These are phyloP conservation scores for Phytophthora pluvialis DNA, from an alignment of 352 stramenopile species.

Conservation along the genomic window DNA sequence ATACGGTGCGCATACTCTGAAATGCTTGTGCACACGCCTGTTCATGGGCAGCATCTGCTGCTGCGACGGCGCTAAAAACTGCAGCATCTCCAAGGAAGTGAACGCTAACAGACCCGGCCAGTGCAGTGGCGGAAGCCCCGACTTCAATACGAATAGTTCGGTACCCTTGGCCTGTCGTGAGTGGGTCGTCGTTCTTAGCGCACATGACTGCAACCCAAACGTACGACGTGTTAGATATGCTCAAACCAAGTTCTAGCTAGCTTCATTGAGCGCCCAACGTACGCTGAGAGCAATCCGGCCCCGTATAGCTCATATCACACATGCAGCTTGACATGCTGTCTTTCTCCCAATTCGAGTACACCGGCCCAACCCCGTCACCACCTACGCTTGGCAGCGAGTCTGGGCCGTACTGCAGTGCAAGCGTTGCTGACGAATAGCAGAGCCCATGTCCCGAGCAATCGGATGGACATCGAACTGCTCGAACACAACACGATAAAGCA, in stretches of 20 bases:
- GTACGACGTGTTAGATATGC: not conserved
- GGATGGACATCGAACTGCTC: constrained; percentile 57
- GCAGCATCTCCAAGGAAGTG: constrained; percentile 59
- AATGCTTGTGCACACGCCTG: constrained; percentile 55
- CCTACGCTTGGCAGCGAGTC: constrained; percentile 41
- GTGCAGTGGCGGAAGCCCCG: constrained; percentile 29
- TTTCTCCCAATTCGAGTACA: constrained; percentile 89
- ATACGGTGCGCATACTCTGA: constrained; percentile 48
- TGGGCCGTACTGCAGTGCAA: constrained; percentile 59
- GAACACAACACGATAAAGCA: not conserved
- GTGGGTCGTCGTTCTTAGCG: constrained; percentile 86
- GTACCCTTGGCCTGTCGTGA: constrained; percentile 73
- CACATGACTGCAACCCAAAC: constrained; percentile 63
- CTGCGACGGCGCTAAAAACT: constrained; percentile 44
- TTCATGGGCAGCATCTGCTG: constrained; percentile 37
- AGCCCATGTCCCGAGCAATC: constrained; percentile 70
- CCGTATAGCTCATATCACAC: constrained; percentile 85
- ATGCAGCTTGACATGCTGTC: constrained; percentile 77
- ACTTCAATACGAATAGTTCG: constrained; percentile 67
- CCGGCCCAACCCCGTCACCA: constrained; percentile 52
- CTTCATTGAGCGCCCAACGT: constrained; percentile 12
- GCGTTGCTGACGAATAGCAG: constrained; percentile 61
- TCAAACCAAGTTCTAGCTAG: too few relatives aligned
- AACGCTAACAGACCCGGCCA: constrained; percentile 47
- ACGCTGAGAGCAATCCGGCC: constrained; percentile 86